Evolutionary conservation across 164 flowering plant genomes (phyloP), one percentile per base, ranked within the genome.

Genomic region (Liquidambar formosana): DNA sequence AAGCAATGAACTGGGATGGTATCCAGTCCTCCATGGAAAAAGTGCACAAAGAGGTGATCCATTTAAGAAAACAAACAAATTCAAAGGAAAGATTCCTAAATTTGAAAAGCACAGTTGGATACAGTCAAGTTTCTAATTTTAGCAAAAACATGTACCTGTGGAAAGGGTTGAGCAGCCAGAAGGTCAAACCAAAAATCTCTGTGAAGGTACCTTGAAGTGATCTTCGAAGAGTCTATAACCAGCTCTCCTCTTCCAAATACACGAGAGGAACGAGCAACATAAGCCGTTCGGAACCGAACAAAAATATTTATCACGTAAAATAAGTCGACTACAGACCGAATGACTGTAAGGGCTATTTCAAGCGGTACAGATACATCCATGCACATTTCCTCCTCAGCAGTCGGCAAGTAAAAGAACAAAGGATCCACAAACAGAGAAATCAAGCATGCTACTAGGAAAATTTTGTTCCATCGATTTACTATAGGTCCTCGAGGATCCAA

Each of bases 221-320:
- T 80, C 75, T 75, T 80, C 0, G 65, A 15, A 49, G 80, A 71
- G 44, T 84, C 82, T 13, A 79, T 44, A 18, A 84, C 77, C 26
- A 86, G 73, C 67, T 82, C 88, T 60, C 88, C 90, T 66, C 85
- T 73, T 28, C 88, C 90, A 61, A 78, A 80, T 21, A 81, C 80
- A 2, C 85, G 82, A 63, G 90, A 84, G n/a, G 86, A 84, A 22
- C 88, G 88, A 43, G 85, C 86, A n/a, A 86, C 73, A 66, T 74
- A 84, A 45, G 84, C 86, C 5, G 86, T 86, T 12, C 78, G 67
- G 63, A 82, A 82, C 48, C 73, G 70, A 62, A 86, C 57, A 65
- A 63, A 62, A n/a, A 84, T 86, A 64, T 77, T 75, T 57, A 76
- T 19, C 18, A 74, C 10, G 61, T 83, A 84, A 51, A 86, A 77